These are phyloP conservation scores for Corchorus olitorius DNA, from an alignment of 345 rosid species.

Conservation along the genomic window DNA sequence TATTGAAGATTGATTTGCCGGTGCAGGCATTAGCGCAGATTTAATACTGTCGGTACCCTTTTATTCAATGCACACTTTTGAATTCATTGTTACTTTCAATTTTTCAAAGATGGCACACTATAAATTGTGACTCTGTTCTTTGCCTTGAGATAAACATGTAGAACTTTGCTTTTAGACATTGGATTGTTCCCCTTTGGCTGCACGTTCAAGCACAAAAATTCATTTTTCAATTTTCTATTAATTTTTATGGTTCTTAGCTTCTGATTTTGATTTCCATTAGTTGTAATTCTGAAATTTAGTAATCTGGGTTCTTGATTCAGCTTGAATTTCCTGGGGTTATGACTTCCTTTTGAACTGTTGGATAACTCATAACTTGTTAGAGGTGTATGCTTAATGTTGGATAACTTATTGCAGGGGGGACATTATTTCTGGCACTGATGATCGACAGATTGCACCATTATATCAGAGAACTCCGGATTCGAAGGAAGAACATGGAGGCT, in stretches of 20 bases:
- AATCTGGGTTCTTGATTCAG: neutral
- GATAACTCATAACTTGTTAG: neutral
- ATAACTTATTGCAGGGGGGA: conserved; percentile 59
- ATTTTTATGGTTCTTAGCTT: neutral
- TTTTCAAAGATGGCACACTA: neutral
- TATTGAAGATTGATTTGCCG: neutral
- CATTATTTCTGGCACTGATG: conserved; percentile 78
- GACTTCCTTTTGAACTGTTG: neutral
- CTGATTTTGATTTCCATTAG: neutral
- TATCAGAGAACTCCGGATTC: conserved; percentile 76
- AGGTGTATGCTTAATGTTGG: conserved; percentile 13
- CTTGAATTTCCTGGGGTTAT: conserved; percentile 2
- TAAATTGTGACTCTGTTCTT: neutral
- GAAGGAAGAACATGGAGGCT: conserved; percentile 83
- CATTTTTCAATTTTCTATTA: neutral
- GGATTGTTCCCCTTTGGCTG: neutral
- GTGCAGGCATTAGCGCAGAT: neutral
- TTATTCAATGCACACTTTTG: neutral
- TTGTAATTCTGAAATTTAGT: conserved; percentile 5
- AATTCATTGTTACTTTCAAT: neutral
- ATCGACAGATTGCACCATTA: conserved; percentile 89
- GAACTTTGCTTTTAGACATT: neutral
- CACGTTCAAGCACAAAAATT: neutral
- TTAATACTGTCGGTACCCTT: neutral
- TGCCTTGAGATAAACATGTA: neutral